Percentiles rank a stretch among this genome's conserved stretches.
Conservation (phyloP, 305 asterid species). For the Fraxinus baroniana region DNA sequence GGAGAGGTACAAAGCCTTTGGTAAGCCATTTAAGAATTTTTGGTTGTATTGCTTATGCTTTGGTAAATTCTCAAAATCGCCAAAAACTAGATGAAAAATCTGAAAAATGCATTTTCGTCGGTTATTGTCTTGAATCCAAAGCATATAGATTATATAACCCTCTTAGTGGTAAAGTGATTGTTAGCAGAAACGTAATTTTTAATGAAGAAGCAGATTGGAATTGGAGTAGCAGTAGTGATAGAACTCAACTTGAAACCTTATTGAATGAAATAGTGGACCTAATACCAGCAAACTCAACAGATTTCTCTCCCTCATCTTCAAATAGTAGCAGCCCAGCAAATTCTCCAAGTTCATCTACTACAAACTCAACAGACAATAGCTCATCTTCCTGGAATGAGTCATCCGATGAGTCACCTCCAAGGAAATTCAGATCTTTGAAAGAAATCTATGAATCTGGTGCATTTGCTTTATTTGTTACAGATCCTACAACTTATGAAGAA, state of each 20-base stretch:
- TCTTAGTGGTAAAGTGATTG: not conserved
- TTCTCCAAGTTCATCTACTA: too few species aligned
- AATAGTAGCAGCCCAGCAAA: too few species aligned
- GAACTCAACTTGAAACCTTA: not conserved
- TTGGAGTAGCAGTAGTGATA: not conserved
- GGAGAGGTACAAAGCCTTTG: not conserved
- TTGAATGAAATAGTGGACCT: too few species aligned
- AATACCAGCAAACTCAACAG: not conserved
- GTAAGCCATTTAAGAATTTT: slow-evolving; percentile 5
- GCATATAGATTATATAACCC: not conserved
- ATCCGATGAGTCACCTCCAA: too few species aligned
- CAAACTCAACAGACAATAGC: not conserved
- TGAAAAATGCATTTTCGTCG: not conserved
- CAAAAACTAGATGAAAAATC: not conserved
- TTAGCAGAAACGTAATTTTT: not conserved
- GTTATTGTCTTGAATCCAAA: slow-evolving; percentile 5
- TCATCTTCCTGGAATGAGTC: too few species aligned
- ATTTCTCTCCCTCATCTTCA: too few species aligned
- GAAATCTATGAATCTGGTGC: too few species aligned
- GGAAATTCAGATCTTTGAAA: too few species aligned
- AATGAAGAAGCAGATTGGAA: not conserved
- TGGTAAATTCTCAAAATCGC: not conserved
- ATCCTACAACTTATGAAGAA: not conserved
- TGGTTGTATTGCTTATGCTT: slow-evolving; percentile 1
- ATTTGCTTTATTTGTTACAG: not conserved